These are phyloP conservation scores for Erysiphe neolycopersici DNA, from an alignment of 2,329 filamentous ascomycete species.

Conservation along the genomic window DNA sequence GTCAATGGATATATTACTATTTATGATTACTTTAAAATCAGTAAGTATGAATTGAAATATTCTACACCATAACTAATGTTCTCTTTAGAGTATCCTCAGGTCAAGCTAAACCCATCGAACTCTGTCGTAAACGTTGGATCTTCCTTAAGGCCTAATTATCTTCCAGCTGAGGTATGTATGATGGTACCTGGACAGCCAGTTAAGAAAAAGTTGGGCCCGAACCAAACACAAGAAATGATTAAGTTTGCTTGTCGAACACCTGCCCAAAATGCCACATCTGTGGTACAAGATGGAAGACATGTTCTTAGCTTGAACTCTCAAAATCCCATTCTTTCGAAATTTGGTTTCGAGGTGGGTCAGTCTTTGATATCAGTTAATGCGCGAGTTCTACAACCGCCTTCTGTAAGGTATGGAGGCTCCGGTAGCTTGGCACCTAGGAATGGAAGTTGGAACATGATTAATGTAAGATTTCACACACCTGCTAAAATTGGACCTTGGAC, in stretches of 20 bases:
- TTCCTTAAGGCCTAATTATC: constrained; percentile 25
- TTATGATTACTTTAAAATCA: constrained; percentile 22
- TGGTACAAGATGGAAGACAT: constrained; percentile 27
- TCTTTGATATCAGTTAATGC: constrained; percentile 49
- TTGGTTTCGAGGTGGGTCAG: constrained; percentile 10
- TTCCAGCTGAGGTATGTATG: constrained; percentile 35
- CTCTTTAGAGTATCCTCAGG: constrained; percentile 7
- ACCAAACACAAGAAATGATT: constrained; percentile 42
- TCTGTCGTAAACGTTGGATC: constrained; percentile 40
- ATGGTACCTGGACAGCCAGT: constrained; percentile 36
- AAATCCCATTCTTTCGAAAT: constrained; percentile 2
- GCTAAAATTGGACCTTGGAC: constrained; percentile 24
- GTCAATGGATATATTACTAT: constrained; percentile 22
- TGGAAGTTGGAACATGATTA: constrained; percentile 41
- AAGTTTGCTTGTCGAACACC: constrained; percentile 40
- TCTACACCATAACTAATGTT: constrained; percentile 1
- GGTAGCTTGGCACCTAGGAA: constrained; percentile 13
- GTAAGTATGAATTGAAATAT: constrained; percentile 9
- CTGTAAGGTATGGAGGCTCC: constrained; percentile 25
- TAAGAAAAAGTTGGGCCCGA: constrained; percentile 26
- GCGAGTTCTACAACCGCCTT: constrained; percentile 34
- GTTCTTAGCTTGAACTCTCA: constrained; percentile 23
- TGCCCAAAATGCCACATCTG: constrained; percentile 34
- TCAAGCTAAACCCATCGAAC: constrained; percentile 14
- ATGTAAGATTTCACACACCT: constrained; percentile 24